Conservation (phyloP, 441 rosid genomes). For the Pelargonium citronellum region DNA sequence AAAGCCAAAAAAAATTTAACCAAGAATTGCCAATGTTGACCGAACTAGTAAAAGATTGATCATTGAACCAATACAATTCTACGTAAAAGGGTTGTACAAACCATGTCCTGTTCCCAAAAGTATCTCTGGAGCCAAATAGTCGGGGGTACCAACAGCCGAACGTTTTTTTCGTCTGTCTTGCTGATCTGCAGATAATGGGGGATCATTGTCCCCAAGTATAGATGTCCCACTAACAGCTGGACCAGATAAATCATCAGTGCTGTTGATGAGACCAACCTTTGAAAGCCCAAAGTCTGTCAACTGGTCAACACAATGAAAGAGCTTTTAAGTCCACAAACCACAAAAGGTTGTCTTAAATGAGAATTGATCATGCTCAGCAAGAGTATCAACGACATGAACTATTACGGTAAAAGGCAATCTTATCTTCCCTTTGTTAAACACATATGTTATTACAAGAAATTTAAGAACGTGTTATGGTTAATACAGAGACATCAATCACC, state of each 20-base stretch:
- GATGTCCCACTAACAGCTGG: conserved; percentile 83
- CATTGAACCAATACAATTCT: neutral
- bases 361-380: conserved; percentile 3
- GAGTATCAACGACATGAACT: too few species aligned
- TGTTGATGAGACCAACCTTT: conserved; percentile 98
- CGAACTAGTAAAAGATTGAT: neutral
- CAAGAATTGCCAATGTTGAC: neutral
- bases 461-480: too few species aligned
- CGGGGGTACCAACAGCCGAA: conserved; percentile 99
- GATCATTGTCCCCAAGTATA: conserved; percentile 80
- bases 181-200: conserved; percentile 56
- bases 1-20: neutral
- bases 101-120: conserved; percentile 99
- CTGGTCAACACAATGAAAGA: conserved; percentile 44
- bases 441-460: neutral
- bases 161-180: conserved; percentile 84
- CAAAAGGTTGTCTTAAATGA: conserved; percentile 7
- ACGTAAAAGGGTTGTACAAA: conserved; percentile 40
- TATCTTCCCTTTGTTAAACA: neutral
- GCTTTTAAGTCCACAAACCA: conserved; percentile 1
- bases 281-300: conserved; percentile 99
- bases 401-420: neutral
- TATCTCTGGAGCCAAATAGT: conserved; percentile 99
- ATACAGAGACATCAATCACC: too few species aligned
- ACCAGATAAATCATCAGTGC: conserved; percentile 96